Percentiles rank a stretch among this genome's conserved stretches.
phyloP scores from a whole-genome alignment of 2,329 filamentous ascomycete species.

The Cytospora paraplurivora region DNA sequence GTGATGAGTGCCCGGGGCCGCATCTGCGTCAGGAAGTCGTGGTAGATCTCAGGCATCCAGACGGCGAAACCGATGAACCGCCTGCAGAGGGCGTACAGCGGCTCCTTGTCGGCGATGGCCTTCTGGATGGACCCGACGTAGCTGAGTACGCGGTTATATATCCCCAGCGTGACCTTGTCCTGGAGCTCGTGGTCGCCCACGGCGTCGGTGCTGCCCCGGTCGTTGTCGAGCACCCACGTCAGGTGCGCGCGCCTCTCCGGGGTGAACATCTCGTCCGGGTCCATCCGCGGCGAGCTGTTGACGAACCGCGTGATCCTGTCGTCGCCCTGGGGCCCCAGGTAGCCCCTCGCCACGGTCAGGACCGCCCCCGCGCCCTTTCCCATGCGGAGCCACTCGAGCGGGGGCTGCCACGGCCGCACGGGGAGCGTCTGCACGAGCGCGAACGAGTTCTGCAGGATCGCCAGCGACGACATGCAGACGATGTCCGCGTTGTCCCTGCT shows the following conservation, averaged over 20 bases:
- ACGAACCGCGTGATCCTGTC: constrained; percentile 36
- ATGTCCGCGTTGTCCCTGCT: constrained; percentile 38
- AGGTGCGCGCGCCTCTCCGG: constrained; percentile 36
- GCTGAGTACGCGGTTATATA: constrained; percentile 39
- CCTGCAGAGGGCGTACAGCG: constrained; percentile 37
- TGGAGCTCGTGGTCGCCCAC: constrained; percentile 37
- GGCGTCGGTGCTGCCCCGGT: constrained; percentile 31
- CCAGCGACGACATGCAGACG: constrained; percentile 40
- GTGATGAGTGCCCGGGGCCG: constrained; percentile 42
- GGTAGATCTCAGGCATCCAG: constrained; percentile 40
- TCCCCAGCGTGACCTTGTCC: constrained; percentile 33
- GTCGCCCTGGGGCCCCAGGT: constrained; percentile 30
- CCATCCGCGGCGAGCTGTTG: constrained; percentile 36
- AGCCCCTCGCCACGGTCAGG: constrained; percentile 35
- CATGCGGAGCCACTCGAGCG: constrained; percentile 42
- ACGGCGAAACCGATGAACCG: constrained; percentile 42
- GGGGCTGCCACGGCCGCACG: constrained; percentile 42
- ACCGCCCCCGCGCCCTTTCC: constrained; percentile 40
- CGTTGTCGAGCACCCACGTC: constrained; percentile 40
- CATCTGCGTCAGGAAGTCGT: constrained; percentile 39
- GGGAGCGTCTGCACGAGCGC: constrained; percentile 43
- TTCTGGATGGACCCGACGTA: constrained; percentile 40
- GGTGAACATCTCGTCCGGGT: constrained; percentile 38
- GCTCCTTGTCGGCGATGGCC: constrained; percentile 36
- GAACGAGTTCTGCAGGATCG: constrained; percentile 42